A percentile compares a stretch with the other conserved stretches of the same genome.
These are phyloP conservation scores for Dujonia santamariae DNA, from an alignment of 1,139 yeast species.

Conservation along the genomic window DNA sequence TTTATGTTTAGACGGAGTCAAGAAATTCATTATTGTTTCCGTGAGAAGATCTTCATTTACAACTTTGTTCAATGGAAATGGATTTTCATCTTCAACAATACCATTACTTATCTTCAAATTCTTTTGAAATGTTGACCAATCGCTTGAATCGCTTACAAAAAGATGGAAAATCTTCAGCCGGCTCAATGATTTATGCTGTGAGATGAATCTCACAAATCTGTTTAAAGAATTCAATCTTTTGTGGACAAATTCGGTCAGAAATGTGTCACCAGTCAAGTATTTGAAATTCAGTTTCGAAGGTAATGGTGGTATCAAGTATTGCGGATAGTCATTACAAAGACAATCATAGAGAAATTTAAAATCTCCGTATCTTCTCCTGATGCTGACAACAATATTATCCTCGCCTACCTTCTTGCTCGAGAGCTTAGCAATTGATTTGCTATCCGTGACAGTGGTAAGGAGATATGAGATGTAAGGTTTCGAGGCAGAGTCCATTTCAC, in stretches of 20 bases:
- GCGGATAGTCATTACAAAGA: conserved; percentile 74
- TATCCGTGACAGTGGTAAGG: conserved; percentile 59
- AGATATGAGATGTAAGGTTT: conserved; percentile 81
- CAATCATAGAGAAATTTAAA: conserved; percentile 77
- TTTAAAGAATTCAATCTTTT: conserved; percentile 83
- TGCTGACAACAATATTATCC: conserved; percentile 36
- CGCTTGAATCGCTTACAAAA: conserved; percentile 71
- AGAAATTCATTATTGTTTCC: conserved; percentile 89
- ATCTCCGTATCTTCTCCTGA: conserved; percentile 79
- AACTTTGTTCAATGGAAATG: conserved; percentile 32
- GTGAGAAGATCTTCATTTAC: conserved; percentile 65
- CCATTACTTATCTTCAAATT: conserved; percentile 45
- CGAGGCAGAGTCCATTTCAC: conserved; percentile 72
- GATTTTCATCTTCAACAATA: conserved; percentile 4
- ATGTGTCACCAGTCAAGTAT: conserved; percentile 92
- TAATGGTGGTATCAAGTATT: conserved; percentile 84
- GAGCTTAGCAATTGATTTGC: conserved; percentile 40
- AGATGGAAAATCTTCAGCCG: conserved; percentile 70
- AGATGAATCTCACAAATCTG: conserved; percentile 69
- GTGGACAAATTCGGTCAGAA: conserved; percentile 73
- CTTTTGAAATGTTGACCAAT: conserved; percentile 79
- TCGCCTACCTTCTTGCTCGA: conserved; percentile 15
- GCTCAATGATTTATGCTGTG: conserved; percentile 69
- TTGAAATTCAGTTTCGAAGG: conserved; percentile 92
- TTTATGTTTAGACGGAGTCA: conserved; percentile 68